phyloP scores from a whole-genome alignment of 2,329 filamentous ascomycete species.

The Penicillium sp. region DNA sequence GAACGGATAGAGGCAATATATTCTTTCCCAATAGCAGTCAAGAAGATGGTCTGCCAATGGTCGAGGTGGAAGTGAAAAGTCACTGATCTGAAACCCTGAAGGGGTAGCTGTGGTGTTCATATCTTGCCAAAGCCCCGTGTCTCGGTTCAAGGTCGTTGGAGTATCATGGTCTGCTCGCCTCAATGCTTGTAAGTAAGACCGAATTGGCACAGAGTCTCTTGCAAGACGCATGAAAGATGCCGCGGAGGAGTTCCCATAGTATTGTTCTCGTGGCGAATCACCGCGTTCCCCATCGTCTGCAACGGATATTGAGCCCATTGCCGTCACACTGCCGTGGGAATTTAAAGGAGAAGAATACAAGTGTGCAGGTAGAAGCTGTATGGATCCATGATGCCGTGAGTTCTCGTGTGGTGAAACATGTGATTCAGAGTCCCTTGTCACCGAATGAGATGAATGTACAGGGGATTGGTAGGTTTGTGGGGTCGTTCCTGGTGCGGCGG shows the following conservation, averaged over 20 bases:
- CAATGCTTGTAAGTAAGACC: constrained; percentile 14
- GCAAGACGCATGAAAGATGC: constrained; percentile 44
- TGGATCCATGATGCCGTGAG: background rate
- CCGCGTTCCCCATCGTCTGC: constrained; percentile 24
- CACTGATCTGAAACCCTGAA: constrained; percentile 24
- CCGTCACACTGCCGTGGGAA: constrained; percentile 31
- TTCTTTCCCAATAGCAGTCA: constrained; percentile 38
- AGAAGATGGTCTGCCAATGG: constrained; percentile 44
- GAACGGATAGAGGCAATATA: constrained; percentile 48
- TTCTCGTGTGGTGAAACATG: background rate
- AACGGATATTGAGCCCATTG: constrained; percentile 42
- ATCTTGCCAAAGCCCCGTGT: constrained; percentile 13
- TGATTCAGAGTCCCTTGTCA: background rate
- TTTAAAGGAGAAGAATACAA: constrained; percentile 13
- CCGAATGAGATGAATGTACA: background rate
- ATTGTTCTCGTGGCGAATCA: constrained; percentile 28
- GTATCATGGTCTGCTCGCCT: constrained; percentile 5
- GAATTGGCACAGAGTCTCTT: constrained; percentile 26
- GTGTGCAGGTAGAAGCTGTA: constrained; percentile 1
- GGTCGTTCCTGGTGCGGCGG: background rate
- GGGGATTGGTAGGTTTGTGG: background rate
- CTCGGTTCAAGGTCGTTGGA: constrained; percentile 2
- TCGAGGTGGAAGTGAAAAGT: constrained; percentile 43
- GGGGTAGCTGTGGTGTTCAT: constrained; percentile 10
- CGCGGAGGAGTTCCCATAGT: constrained; percentile 43